phyloP scores from a whole-genome alignment of 2,329 filamentous ascomycete genomes.

The Sordariomycetes sp. region DNA sequence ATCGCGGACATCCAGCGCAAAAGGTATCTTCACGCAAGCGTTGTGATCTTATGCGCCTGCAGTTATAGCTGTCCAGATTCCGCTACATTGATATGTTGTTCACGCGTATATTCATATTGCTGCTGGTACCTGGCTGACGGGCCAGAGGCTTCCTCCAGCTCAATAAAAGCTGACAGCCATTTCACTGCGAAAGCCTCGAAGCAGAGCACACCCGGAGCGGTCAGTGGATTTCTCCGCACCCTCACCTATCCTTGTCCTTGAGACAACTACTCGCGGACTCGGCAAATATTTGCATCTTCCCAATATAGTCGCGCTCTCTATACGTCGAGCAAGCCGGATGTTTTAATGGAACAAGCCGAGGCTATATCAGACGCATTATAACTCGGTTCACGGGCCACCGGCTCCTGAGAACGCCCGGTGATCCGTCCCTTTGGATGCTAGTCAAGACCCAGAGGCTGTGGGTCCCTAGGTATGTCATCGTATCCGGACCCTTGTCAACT shows the following conservation, averaged over 20 bases:
- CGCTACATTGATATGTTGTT: background rate
- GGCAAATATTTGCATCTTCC: background rate
- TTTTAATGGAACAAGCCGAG: constrained; percentile 2
- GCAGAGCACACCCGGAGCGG: background rate
- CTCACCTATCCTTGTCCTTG: background rate
- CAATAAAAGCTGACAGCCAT: background rate
- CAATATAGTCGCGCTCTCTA: background rate
- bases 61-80: background rate
- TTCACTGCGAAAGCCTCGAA: background rate
- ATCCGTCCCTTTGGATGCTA: background rate
- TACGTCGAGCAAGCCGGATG: background rate
- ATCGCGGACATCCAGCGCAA: background rate
- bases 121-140: background rate
- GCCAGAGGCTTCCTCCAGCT: background rate
- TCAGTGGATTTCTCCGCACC: background rate
- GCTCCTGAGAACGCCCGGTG: background rate
- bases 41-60: background rate
- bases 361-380: constrained; percentile 3
- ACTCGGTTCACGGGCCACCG: background rate
- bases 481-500: background rate
- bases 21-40: background rate
- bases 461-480: background rate
- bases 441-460: background rate
- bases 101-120: background rate
- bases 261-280: background rate